phyloP scores from a whole-genome alignment of 2,329 filamentous ascomycete species.

The Colletotrichum magnum region DNA sequence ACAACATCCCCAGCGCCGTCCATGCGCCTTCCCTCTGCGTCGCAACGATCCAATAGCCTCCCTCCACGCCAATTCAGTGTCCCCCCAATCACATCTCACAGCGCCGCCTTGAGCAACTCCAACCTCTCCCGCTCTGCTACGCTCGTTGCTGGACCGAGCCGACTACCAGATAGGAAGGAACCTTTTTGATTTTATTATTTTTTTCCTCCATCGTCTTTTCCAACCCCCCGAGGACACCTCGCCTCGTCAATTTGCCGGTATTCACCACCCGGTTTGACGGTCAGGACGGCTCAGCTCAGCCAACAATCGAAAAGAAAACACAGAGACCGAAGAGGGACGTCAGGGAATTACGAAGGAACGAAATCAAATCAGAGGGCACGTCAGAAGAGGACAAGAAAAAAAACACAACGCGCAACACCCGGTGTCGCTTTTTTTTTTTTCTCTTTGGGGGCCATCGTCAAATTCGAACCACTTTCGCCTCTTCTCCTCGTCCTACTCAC shows the following conservation, averaged over 20 bases:
- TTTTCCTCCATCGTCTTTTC: neutral
- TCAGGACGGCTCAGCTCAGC: slow-evolving; percentile 7
- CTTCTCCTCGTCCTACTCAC: too few species aligned
- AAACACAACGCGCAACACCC: neutral
- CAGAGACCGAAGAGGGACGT: too few species aligned
- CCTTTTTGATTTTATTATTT: slow-evolving; percentile 5
- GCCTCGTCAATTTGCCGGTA: slow-evolving; percentile 1
- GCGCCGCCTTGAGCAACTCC: slow-evolving; percentile 36
- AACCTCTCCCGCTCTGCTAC: slow-evolving; percentile 34
- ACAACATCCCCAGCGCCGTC: slow-evolving; percentile 32
- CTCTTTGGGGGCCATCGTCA: neutral
- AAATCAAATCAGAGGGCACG: neutral
- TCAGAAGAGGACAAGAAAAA: neutral
- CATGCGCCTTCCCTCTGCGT: slow-evolving; percentile 39
- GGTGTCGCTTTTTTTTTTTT: neutral
- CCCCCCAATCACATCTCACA: slow-evolving; percentile 38
- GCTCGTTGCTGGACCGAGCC: neutral
- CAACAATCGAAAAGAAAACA: too few species aligned
- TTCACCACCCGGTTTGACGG: neutral
- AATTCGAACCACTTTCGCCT: too few species aligned
- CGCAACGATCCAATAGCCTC: slow-evolving; percentile 48
- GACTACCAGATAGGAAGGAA: neutral
- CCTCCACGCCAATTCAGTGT: slow-evolving; percentile 49
- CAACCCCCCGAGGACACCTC: neutral
- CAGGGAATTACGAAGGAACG: too few species aligned